Percentiles rank a stretch among this genome's conserved stretches.
Conservation (phyloP, 108 stramenopile genomes). For the Aurantiochytrium sp. region DNA sequence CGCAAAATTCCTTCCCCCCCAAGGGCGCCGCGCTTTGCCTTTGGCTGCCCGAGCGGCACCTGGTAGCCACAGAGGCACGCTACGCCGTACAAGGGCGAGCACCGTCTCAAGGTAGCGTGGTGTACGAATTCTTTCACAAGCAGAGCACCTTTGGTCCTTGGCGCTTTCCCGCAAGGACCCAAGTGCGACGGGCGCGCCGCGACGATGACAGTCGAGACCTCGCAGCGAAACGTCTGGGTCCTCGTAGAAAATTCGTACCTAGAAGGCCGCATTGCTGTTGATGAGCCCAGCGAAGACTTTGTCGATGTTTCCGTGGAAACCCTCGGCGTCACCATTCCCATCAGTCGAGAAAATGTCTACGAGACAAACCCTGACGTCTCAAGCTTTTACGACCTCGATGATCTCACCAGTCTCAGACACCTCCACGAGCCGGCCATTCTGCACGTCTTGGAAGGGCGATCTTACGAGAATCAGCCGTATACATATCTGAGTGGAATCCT, state of each 20-base stretch:
- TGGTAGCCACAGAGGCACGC: no score
- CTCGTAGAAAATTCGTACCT: neutral
- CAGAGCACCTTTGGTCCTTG: no score
- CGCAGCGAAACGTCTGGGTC: neutral
- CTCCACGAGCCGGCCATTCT: constrained; percentile 14
- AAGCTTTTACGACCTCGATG: neutral
- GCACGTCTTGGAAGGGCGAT: neutral
- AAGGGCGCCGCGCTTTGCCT: no score
- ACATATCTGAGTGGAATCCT: constrained; percentile 19
- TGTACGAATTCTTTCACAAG: no score
- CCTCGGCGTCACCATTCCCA: neutral
- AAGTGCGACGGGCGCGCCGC: no score
- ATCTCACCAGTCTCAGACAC: neutral
- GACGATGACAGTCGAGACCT: neutral
- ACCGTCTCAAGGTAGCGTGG: no score
- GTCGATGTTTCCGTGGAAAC: neutral
- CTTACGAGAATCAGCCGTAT: neutral
- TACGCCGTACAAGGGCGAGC: no score
- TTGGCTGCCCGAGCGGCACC: no score
- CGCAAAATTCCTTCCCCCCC: no score
- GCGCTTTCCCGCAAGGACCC: no score
- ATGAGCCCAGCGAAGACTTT: neutral
- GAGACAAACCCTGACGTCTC: neutral
- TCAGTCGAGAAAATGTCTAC: neutral
- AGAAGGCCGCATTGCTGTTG: neutral